Evolutionary conservation across 163 green algal species (phyloP), one percentile per base, ranked within the genome.

Genomic region (Scenedesmus sp.): DNA sequence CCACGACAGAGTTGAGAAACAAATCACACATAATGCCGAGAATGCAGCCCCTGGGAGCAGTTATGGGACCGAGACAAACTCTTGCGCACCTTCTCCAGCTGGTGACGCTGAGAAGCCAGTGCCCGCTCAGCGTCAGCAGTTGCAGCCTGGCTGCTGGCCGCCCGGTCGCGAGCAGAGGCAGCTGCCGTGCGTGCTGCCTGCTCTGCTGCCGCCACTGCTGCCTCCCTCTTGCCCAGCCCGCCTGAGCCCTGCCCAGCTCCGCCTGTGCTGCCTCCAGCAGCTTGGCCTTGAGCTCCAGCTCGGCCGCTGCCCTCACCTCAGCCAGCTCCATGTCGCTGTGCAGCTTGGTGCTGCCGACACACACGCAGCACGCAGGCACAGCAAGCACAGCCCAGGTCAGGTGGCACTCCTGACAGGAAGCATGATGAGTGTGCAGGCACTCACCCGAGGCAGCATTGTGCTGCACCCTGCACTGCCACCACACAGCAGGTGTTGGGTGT

Each of bases 301-400:
- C 88, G 30, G 88, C 88, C 24, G 43, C 42, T 2, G 61, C 88
- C 43, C 65, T 81, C 35, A 92, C 88, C 44, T 88, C 88, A 40
- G 88, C 88, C 15, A 92, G 42, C 80, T 92, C 88, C 81, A 92
- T 83, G 15, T 92, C 88, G 70, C 43, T 92, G 44, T 46, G 33
- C 40, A 92, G 59, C 80, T 92, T 92, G 44, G 30, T 73, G 26
- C 87, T 91, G 79, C 24, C 49, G 24, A 10, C 20, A 37, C 26
- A 76, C 30, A 76, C 30, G 24, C 24, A 76, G 61, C 61, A n/a
- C 3, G 12, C 73, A 51, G 6, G 33, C 37, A 46, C 13, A 81
- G 73, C 33, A 46, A 24, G 49, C 49, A 56, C 30, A 40, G 30
- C 30, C 65, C 12, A 20, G 12, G 12, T 56, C 10, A 12, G 15